A percentile compares a stretch with the other conserved stretches of the same genome.
These are phyloP conservation scores for Saururus chinensis DNA, from an alignment of 164 flowering plant species.

Conservation along the genomic window DNA sequence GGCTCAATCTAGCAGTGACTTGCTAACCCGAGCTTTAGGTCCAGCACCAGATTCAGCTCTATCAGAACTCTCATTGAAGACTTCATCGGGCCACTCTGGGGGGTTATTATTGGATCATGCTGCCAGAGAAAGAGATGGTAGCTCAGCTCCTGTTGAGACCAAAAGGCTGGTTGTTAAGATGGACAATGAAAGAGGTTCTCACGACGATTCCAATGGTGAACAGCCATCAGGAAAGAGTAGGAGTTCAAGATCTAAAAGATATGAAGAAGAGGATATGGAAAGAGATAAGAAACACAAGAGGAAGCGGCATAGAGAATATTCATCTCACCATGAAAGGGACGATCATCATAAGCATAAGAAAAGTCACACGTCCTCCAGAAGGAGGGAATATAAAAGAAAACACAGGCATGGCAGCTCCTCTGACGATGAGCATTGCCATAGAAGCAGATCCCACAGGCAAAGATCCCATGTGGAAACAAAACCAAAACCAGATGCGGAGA, in stretches of 20 bases:
- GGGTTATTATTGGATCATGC: conserved; percentile 17
- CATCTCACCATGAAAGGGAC: conserved; percentile 39
- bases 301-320: conserved; percentile 42
- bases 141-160: conserved; percentile 35
- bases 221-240: background rate
- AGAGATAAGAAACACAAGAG: conserved; percentile 30
- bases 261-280: conserved; percentile 21
- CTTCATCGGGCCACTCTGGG: conserved; percentile 15
- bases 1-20: conserved; percentile 24
- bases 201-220: conserved; percentile 17
- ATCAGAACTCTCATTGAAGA: conserved; percentile 12
- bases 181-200: conserved; percentile 12
- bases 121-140: conserved; percentile 50
- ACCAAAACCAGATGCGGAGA: conserved; percentile 52
- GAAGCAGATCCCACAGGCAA: conserved; percentile 18
- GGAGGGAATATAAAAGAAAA: conserved; percentile 17
- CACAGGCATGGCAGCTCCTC: conserved; percentile 26
- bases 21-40: conserved; percentile 30
- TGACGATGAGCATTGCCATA: conserved; percentile 28
- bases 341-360: conserved; percentile 37
- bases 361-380: conserved; percentile 38
- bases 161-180: conserved; percentile 12
- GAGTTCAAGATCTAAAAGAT: conserved; percentile 27
- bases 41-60: conserved; percentile 37
- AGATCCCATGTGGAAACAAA: conserved; percentile 22